phyloP scores from a whole-genome alignment of 164 flowering plant genomes.

The Dillenia suffruticosa region DNA sequence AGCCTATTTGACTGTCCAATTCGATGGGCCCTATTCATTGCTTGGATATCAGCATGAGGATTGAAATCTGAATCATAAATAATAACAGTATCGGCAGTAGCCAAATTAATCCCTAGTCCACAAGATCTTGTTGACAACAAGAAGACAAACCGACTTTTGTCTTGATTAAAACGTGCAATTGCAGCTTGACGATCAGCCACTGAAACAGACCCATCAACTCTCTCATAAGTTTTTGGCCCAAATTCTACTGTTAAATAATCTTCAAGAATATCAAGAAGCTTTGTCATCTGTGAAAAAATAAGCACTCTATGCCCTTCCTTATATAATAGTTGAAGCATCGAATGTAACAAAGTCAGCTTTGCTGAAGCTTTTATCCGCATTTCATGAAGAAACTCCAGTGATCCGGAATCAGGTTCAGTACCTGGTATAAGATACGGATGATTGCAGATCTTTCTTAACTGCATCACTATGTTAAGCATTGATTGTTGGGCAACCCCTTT shows the following conservation, averaged over 20 bases:
- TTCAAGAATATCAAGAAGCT: slow-evolving; percentile 97
- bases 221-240: slow-evolving; percentile 91
- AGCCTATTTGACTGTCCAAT: slow-evolving; percentile 97
- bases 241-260: slow-evolving; percentile 87
- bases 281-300: slow-evolving; percentile 98
- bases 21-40: slow-evolving; percentile 99
- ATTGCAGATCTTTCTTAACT: slow-evolving; percentile 94
- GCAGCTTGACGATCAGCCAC: slow-evolving; percentile 95
- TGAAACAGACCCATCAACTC: slow-evolving; percentile 99
- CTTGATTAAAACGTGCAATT: slow-evolving; percentile 93
- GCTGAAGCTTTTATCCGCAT: slow-evolving; percentile 99
- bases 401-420: slow-evolving; percentile 95
- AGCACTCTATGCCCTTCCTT: slow-evolving; percentile 94
- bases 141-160: slow-evolving; percentile 90
- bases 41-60: slow-evolving; percentile 99
- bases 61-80: slow-evolving; percentile 99
- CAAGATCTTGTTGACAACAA: slow-evolving; percentile 94
- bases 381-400: slow-evolving; percentile 93
- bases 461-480: slow-evolving; percentile 98
- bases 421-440: slow-evolving; percentile 99
- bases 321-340: slow-evolving; percentile 78
- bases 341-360: slow-evolving; percentile 87
- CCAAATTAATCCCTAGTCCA: slow-evolving; percentile 98
- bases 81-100: slow-evolving; percentile 97
- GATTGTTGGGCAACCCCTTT: slow-evolving; percentile 96